These are phyloP conservation scores for Lecanicillium sp. DNA, from an alignment of 2,329 filamentous ascomycete genomes.

Conservation along the genomic window DNA sequence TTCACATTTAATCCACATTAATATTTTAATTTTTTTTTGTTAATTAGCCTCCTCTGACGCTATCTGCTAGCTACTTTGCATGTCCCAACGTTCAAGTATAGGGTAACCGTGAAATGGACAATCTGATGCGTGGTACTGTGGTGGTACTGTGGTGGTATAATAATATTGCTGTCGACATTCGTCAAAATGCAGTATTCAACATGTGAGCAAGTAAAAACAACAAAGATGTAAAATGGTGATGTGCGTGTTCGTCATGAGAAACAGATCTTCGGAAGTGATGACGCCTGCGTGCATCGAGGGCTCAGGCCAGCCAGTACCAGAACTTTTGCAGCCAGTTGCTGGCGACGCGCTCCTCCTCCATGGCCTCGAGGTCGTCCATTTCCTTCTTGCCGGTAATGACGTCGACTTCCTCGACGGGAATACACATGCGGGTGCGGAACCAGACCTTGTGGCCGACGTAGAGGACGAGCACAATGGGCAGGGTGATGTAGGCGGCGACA, in stretches of 20 bases:
- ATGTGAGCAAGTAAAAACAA: background rate
- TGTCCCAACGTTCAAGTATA: no score
- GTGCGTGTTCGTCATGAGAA: no score
- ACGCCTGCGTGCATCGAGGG: no score
- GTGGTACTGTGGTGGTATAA: no score
- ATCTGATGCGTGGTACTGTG: no score
- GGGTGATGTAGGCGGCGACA: constrained; percentile 56
- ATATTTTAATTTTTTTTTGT: no score
- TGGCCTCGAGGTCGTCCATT: constrained; percentile 52
- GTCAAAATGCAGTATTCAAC: no score
- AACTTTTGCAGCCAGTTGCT: constrained; percentile 45
- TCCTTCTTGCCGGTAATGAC: constrained; percentile 53
- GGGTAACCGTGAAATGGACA: no score
- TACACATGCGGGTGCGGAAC: constrained; percentile 38
- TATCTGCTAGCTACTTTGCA: no score
- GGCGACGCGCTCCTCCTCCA: constrained; percentile 40
- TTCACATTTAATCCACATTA: no score
- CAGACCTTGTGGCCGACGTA: constrained; percentile 56
- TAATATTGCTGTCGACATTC: no score
- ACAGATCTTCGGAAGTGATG: background rate
- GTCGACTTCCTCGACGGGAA: constrained; percentile 46
- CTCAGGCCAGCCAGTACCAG: constrained; percentile 55
- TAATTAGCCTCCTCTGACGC: no score
- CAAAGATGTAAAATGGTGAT: background rate
- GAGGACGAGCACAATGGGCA: constrained; percentile 57